Base-by-base conservation (phyloP, 2,329 filamentous ascomycete species). In the Onygenales sp. region DNA sequence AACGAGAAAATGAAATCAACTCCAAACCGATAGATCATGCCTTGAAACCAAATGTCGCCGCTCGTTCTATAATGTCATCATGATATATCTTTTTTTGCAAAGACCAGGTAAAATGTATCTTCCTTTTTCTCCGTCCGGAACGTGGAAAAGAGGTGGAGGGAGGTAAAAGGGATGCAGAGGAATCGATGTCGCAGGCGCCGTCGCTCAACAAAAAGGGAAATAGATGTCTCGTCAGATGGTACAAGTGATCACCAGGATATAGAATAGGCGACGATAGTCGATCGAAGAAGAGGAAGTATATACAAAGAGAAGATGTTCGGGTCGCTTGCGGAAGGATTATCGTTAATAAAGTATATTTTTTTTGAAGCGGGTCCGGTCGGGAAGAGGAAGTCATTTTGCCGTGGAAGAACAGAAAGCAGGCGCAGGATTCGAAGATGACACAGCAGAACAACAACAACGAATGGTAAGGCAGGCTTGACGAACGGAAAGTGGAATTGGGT, bases 21-120 rank as follows among this genome's bases (percentile, higher is more conserved):
- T 55, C 55, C 55, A 51, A 40, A 39, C 33, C 21, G 6, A 34
- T 43, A 44, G 43, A 48, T 49, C 39, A 49, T 51, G 46, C 49
- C 51, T 49, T 37, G 17, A 40, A 40, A 31, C 48, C 48, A 45
- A 52, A 37, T 43, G 47, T 53, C 55, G 55, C 55, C 53, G 50
- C 53, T 57, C 55, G 44, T 47, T 57, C 53, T 57, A 55, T 57
- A 49, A 50, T 21, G 54, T 57, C 51, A 57, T 55, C 53, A 50
- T 44, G 40, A 49, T 33, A 49, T n/a, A 34, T 39, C 44, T 51
- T 49, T 37, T 52, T 52, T 52, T 34, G 40, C 54, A 56, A 52
- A 44, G 42, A 34, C 48, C 31, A 36, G 42, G 54, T 50, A 43
- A 51, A 53, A 13, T 42, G 27, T 33, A 17, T 32, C 11, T 42